Evolutionary conservation across 768 basidiomycete species (phyloP).

Genomic region (Lentinula sp.): DNA sequence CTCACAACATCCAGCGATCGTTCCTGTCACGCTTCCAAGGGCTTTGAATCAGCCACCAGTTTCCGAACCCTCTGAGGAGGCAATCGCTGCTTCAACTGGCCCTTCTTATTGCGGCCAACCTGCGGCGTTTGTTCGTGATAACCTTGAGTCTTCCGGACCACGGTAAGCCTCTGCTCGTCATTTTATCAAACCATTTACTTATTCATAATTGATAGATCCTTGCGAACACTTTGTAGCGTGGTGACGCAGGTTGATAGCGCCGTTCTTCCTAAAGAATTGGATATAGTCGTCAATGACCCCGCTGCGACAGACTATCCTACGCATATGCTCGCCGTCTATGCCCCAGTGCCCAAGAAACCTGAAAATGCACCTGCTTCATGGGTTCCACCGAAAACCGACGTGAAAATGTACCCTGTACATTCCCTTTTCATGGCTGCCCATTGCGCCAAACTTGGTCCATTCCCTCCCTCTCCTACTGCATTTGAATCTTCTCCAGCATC

Average conservation of each 20-base stretch:
- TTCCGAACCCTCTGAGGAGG: conserved; percentile 29
- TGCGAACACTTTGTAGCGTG: conserved; percentile 32
- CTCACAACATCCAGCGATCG: conserved; percentile 10
- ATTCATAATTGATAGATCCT: conserved; percentile 21
- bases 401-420: conserved; percentile 62
- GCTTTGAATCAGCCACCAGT: conserved; percentile 38
- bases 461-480: conserved; percentile 31
- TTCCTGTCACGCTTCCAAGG: conserved; percentile 36
- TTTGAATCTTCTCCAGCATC: conserved; percentile 24
- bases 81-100: conserved; percentile 36
- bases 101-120: conserved; percentile 24
- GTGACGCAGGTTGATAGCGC: conserved; percentile 20
- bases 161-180: conserved; percentile 22
- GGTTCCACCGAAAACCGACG: conserved; percentile 13
- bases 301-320: conserved; percentile 31
- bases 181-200: not conserved
- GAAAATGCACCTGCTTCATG: conserved; percentile 11
- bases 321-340: conserved; percentile 46
- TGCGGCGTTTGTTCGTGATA: conserved; percentile 42
- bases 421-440: conserved; percentile 63
- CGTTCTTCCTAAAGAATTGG: conserved; percentile 36
- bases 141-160: conserved; percentile 34
- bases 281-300: conserved; percentile 30
- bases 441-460: conserved; percentile 57
- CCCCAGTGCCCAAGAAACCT: conserved; percentile 15